A percentile compares a stretch with the other conserved stretches of the same genome.
phyloP scores from a whole-genome alignment of 192 early-diverging fungal species.

The Backusella sp. region DNA sequence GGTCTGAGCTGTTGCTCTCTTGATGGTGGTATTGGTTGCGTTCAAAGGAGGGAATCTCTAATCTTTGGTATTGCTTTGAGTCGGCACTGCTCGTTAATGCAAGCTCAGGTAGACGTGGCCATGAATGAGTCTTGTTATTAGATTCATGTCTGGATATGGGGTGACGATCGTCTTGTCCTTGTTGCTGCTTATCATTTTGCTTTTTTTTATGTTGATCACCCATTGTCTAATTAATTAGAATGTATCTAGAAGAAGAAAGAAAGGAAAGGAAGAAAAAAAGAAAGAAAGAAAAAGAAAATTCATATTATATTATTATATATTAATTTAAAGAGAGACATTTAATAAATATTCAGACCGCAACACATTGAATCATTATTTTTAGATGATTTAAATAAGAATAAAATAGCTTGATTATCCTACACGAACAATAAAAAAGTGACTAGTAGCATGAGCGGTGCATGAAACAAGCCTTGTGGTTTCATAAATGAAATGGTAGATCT shows the following conservation, averaged over 20 bases:
- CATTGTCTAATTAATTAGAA: not conserved
- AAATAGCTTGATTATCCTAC: no score
- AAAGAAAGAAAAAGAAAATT: not conserved
- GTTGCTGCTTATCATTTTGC: not conserved
- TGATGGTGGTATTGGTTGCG: not conserved
- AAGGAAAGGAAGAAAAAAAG: not conserved
- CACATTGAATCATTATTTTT: not conserved
- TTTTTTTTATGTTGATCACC: not conserved
- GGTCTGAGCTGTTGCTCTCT: not conserved
- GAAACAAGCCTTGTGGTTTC: no score
- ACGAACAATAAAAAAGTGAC: no score
- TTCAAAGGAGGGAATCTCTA: not conserved
- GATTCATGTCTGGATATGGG: not conserved
- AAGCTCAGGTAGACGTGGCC: not conserved
- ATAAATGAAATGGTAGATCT: no score
- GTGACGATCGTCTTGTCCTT: not conserved
- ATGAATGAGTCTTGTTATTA: not conserved
- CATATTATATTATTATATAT: not conserved
- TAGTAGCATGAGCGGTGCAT: no score
- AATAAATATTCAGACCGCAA: not conserved
- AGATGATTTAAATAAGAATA: not conserved
- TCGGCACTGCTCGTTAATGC: not conserved
- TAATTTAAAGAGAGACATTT: not conserved
- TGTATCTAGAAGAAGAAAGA: not conserved
- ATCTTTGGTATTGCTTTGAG: not conserved